Evolutionary conservation across 2,329 filamentous ascomycete genomes (phyloP), one percentile per base, ranked within the genome.

Genomic region (Lasiodiplodia sp.): DNA sequence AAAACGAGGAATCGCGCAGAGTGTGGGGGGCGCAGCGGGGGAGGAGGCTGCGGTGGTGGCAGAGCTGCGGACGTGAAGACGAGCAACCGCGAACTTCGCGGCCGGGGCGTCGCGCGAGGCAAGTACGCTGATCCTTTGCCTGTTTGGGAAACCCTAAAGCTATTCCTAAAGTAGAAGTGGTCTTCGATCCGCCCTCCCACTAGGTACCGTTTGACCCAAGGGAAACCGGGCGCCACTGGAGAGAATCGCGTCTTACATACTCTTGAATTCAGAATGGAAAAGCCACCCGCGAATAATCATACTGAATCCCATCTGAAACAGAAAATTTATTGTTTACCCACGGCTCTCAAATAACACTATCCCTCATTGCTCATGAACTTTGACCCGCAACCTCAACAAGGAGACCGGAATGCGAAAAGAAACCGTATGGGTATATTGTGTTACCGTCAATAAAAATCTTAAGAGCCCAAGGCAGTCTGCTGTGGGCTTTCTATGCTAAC

Each of bases 1-100:
- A 28, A 31, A 52, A 21, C 23, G 40, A 18, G 66, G 14, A 40
- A 25, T 38, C 47, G 16, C 25, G 37, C 8, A 34, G 31, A 51
- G 66, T 57, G 66, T 23, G 66, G 25, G 55, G 40, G 56, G 37
- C 57, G 38, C 31, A 7, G 66, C 18, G 44, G 56, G 31, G 49
- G 56, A 62, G 31, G 44, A 18, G 6, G 38, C 18, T 21, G n/a
- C 28, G n/a, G 47, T 52, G 60, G 60, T 64, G 44, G 38, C 60
- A 64, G 60, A 64, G 51, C 51, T 40, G 79, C 85, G 71, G 86
- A 87, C 71, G 73, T 91, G 14, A 81, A 92, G 53, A 90, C 88
- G 28, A 51, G 58, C 58, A 47, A 51, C 58, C 60, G 60, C 60
- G 60, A 64, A 64, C 60, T 64, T 64, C 60, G 51, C 31, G 47